These are phyloP conservation scores for Podospora comata DNA, from an alignment of 495 filamentous ascomycete species.

Conservation along the genomic window DNA sequence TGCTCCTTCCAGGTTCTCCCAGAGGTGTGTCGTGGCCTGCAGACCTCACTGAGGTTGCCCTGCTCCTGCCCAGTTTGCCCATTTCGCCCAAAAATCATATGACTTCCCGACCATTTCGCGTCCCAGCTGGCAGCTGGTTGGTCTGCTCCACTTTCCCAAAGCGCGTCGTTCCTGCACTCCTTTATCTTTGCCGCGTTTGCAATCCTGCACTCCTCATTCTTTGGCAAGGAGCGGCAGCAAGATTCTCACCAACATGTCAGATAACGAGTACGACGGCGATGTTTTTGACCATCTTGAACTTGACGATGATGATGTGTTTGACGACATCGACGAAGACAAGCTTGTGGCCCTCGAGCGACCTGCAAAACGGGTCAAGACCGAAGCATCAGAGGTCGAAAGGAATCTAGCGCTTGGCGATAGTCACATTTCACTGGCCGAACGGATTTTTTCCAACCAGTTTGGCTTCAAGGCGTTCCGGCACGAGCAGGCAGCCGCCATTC, in stretches of 20 bases:
- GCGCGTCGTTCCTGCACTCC: background rate
- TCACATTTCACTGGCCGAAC: slow-evolving; percentile 17
- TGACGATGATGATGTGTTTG: slow-evolving; percentile 25
- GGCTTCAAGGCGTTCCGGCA: slow-evolving; percentile 48
- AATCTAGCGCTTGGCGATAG: background rate
- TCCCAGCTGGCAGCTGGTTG: background rate
- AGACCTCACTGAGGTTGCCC: too few relatives aligned
- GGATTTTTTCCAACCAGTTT: slow-evolving; percentile 43
- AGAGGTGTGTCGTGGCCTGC: too few relatives aligned
- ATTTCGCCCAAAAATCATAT: background rate
- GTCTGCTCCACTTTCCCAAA: background rate
- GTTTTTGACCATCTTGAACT: slow-evolving; percentile 18
- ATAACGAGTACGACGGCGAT: slow-evolving; percentile 27
- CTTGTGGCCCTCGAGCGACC: slow-evolving; percentile 22
- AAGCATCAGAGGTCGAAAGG: background rate
- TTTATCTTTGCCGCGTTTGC: too few relatives aligned
- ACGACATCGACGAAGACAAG: slow-evolving; percentile 24
- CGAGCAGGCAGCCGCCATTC: slow-evolving; percentile 53
- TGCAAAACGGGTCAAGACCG: slow-evolving; percentile 10
- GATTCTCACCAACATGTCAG: background rate
- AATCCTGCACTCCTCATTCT: background rate
- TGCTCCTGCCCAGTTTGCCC: too few relatives aligned
- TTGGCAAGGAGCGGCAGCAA: background rate
- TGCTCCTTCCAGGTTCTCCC: too few relatives aligned
- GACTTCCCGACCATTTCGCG: background rate